phyloP scores from a whole-genome alignment of 164 flowering plant genomes.

The Platanus orientalis region DNA sequence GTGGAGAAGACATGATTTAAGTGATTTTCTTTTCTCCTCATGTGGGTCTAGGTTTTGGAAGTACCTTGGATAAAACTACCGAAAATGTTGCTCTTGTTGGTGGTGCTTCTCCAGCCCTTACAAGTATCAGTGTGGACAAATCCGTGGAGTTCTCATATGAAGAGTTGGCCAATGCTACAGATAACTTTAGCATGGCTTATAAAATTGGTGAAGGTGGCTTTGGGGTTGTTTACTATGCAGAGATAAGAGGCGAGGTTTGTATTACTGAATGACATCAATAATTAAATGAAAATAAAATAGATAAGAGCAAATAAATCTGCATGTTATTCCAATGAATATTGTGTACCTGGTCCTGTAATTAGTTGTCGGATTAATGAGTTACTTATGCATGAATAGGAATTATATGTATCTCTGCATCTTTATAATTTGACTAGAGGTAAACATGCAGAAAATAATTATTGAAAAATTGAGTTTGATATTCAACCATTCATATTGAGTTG shows the following conservation, averaged over 20 bases:
- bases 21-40: too few species aligned
- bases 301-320: too few species aligned
- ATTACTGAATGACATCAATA: background rate
- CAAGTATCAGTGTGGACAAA: conserved; percentile 74
- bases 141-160: conserved; percentile 89
- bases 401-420: too few species aligned
- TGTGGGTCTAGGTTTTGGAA: conserved; percentile 20
- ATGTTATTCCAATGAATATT: too few species aligned
- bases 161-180: conserved; percentile 78
- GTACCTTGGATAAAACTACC: conserved; percentile 20
- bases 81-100: conserved; percentile 28
- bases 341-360: too few species aligned
- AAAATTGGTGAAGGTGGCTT: conserved; percentile 95
- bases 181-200: conserved; percentile 65
- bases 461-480: too few species aligned
- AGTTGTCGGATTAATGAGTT: too few species aligned
- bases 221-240: conserved; percentile 94
- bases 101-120: conserved; percentile 36
- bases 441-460: too few species aligned
- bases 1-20: too few species aligned
- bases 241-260: conserved; percentile 83
- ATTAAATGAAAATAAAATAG: background rate
- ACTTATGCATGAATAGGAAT: too few species aligned
- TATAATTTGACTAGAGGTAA: too few species aligned
- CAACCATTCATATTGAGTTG: too few species aligned